Evolutionary conservation across 345 rosid species (phyloP).

Genomic region (Draba incana): DNA sequence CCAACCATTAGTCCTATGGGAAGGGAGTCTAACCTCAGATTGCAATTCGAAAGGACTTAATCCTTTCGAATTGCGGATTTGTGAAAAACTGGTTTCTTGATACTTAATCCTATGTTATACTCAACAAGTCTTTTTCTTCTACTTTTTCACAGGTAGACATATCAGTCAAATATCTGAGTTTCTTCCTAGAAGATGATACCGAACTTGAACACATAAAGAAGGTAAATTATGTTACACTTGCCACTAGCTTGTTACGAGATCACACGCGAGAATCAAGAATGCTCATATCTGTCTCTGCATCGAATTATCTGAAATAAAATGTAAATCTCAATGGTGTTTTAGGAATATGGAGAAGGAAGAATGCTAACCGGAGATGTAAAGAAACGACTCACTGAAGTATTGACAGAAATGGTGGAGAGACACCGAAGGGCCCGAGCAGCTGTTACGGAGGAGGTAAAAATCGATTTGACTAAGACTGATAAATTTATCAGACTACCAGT

Average conservation of each 20-base stretch:
- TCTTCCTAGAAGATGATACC: constrained; percentile 81
- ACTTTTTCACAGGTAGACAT: constrained; percentile 69
- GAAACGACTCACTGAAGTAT: constrained; percentile 62
- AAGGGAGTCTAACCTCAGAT: not conserved
- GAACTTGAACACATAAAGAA: constrained; percentile 83
- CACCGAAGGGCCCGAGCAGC: constrained; percentile 80
- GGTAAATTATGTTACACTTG: constrained; percentile 43
- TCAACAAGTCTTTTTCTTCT: not conserved
- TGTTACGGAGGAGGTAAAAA: constrained; percentile 75
- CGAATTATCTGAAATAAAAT: not conserved
- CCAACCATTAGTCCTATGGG: too few relatives aligned
- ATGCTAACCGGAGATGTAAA: constrained; percentile 90
- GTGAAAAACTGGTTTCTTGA: constrained; percentile 1
- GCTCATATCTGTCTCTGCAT: too few relatives aligned
- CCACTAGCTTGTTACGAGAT: not conserved
- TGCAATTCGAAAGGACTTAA: not conserved
- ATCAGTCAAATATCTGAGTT: constrained; percentile 66
- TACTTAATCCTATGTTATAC: constrained; percentile 15
- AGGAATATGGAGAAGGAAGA: constrained; percentile 89
- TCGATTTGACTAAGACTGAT: not conserved
- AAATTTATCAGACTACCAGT: too few relatives aligned
- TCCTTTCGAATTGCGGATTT: not conserved
- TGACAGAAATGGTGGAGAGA: constrained; percentile 80
- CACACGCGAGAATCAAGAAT: constrained; percentile 3
- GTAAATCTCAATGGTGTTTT: not conserved